phyloP scores from a whole-genome alignment of 495 filamentous ascomycete genomes.

The Talaromyces thailandensis region DNA sequence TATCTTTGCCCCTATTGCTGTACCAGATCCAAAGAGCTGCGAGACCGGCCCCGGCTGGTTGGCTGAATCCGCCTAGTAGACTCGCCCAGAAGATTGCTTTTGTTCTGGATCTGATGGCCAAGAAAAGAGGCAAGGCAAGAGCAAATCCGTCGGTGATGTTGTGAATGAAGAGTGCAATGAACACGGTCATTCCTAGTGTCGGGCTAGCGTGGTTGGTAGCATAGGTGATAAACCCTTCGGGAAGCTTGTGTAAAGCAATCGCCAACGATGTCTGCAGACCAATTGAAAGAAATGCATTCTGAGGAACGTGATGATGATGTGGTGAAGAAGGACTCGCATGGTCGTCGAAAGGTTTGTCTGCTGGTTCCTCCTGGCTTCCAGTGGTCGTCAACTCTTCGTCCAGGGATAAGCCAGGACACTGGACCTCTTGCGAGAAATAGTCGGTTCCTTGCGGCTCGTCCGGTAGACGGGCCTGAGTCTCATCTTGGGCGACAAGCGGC shows the following conservation, averaged over 20 bases:
- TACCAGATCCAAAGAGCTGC: slow-evolving; percentile 77
- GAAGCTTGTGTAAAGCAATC: slow-evolving; percentile 93
- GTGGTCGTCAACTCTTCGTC: slow-evolving; percentile 2
- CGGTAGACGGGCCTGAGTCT: background rate
- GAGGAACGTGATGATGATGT: slow-evolving; percentile 94
- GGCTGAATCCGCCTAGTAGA: slow-evolving; percentile 74
- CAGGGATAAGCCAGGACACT: background rate
- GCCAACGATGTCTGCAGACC: slow-evolving; percentile 89
- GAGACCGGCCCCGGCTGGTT: slow-evolving; percentile 76
- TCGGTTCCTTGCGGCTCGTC: background rate
- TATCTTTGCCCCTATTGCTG: slow-evolving; percentile 32
- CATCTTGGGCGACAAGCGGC: background rate
- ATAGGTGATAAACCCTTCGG: slow-evolving; percentile 97
- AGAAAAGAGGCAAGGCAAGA: slow-evolving; percentile 83
- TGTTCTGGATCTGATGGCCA: slow-evolving; percentile 66
- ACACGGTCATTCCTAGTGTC: slow-evolving; percentile 76
- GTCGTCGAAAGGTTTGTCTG: background rate
- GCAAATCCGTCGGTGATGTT: slow-evolving; percentile 97
- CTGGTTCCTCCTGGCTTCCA: background rate
- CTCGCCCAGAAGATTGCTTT: slow-evolving; percentile 80
- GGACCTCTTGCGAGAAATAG: background rate
- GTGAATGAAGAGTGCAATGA: slow-evolving; percentile 92
- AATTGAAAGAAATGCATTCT: slow-evolving; percentile 87
- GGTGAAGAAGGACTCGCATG: slow-evolving; percentile 18
- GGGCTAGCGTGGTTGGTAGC: slow-evolving; percentile 96